phyloP scores from a whole-genome alignment of 2,329 filamentous ascomycete species.

The Xylaria sp. region DNA sequence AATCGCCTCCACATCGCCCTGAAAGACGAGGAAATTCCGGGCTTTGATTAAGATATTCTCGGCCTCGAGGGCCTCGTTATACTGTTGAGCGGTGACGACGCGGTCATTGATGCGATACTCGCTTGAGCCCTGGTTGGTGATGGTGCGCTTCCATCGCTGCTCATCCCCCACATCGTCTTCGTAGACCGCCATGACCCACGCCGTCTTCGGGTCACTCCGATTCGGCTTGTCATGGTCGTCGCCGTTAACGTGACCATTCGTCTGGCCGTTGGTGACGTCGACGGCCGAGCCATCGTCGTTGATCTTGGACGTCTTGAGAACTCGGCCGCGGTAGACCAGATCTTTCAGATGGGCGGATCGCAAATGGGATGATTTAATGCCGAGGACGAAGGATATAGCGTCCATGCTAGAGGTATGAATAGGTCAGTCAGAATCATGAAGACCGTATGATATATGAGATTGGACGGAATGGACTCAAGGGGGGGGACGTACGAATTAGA shows the following conservation, averaged over 20 bases:
- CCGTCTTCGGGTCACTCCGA: conserved; percentile 88
- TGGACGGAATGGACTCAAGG: not conserved
- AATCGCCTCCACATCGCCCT: conserved; percentile 97
- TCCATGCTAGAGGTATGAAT: conserved; percentile 77
- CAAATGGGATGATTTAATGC: conserved; percentile 98
- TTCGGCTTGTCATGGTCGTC: conserved; percentile 73
- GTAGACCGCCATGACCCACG: conserved; percentile 99
- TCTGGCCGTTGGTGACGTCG: conserved; percentile 66
- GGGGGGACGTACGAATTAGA: conserved; percentile 87
- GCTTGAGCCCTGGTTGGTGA: conserved; percentile 87
- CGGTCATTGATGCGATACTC: conserved; percentile 98
- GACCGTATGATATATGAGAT: conserved; percentile 14
- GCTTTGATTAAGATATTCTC: conserved; percentile 99
- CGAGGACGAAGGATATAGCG: conserved; percentile 97
- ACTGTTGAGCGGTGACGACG: conserved; percentile 86
- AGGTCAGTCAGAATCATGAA: conserved; percentile 42
- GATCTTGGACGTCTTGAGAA: conserved; percentile 91
- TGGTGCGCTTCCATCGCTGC: conserved; percentile 94
- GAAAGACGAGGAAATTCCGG: conserved; percentile 97
- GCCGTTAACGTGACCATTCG: conserved; percentile 69
- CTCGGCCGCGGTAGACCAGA: conserved; percentile 93
- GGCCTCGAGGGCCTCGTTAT: conserved; percentile 90
- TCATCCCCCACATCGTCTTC: conserved; percentile 96
- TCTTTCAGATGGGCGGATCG: conserved; percentile 94
- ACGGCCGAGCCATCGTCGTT: conserved; percentile 88